Percentiles rank a stretch among this genome's conserved stretches.
Conservation (phyloP, 2,329 filamentous ascomycete species). For the Hymenoscyphus scutula region DNA sequence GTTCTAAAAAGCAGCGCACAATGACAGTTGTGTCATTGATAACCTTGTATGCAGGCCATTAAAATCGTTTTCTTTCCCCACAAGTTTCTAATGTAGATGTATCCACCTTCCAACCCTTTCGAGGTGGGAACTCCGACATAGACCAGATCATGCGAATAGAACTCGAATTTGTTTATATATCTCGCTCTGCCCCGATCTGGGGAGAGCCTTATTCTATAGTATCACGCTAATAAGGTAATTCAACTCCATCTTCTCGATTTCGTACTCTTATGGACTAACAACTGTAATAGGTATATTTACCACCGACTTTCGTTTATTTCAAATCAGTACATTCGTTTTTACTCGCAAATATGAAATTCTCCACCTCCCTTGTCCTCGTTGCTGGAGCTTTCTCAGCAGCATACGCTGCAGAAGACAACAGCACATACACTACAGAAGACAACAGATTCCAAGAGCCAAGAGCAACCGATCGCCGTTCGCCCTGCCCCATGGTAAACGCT, state of each 20-base stretch:
- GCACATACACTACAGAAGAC: background rate
- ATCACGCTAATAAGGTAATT: background rate
- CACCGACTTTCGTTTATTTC: conserved; percentile 1
- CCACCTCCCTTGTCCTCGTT: background rate
- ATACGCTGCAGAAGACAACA: background rate
- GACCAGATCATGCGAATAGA: background rate
- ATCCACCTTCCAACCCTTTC: background rate
- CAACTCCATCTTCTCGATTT: background rate
- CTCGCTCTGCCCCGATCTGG: background rate
- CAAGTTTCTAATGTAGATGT: background rate
- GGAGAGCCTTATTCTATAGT: background rate
- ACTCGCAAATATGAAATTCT: background rate
- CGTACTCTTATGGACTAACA: no score
- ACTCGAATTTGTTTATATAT: background rate
- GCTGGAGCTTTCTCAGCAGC: background rate
- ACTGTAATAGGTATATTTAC: conserved; percentile 2
- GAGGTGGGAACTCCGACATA: background rate
- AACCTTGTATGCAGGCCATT: no score
- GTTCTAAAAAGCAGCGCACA: no score
- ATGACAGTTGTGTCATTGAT: no score
- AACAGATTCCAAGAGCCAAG: background rate
- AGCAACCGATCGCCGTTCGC: conserved; percentile 11
- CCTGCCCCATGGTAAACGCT: conserved; percentile 43
- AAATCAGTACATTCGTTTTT: background rate
- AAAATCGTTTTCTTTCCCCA: no score